phyloP scores from a whole-genome alignment of 2,329 filamentous ascomycete genomes.

The Cladophialophora psammophila region DNA sequence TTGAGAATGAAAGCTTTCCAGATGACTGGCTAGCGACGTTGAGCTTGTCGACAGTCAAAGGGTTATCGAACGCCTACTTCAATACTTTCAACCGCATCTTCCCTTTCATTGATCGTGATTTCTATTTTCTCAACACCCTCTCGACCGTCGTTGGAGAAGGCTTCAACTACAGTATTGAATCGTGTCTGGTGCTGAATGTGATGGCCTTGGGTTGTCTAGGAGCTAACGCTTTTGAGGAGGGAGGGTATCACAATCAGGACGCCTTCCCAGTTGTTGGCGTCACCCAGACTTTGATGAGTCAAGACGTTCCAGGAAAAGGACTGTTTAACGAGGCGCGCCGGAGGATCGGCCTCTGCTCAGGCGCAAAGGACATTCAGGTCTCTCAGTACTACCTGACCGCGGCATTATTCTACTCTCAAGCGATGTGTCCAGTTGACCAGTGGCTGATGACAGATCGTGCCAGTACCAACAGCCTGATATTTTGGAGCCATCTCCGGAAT shows the following conservation, averaged over 20 bases:
- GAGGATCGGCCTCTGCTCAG: conserved; percentile 60
- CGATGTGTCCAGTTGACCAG: conserved; percentile 60
- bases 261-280: conserved; percentile 49
- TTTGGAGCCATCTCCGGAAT: conserved; percentile 42
- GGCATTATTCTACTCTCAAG: conserved; percentile 61
- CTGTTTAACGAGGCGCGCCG: conserved; percentile 64
- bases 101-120: conserved; percentile 60
- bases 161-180: conserved; percentile 56
- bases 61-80: conserved; percentile 60
- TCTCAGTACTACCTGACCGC: conserved; percentile 61
- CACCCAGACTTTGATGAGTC: conserved; percentile 44
- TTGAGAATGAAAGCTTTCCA: too few relatives aligned
- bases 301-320: too few relatives aligned
- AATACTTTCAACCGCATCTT: conserved; percentile 60
- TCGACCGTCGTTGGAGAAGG: conserved; percentile 2
- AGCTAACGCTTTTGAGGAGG: conserved; percentile 57
- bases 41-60: conserved; percentile 57
- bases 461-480: conserved; percentile 56
- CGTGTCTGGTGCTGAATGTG: conserved; percentile 58
- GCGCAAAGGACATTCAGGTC: conserved; percentile 57
- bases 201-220: conserved; percentile 60
- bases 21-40: conserved; percentile 54
- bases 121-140: conserved; percentile 59
- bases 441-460: conserved; percentile 62
- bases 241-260: conserved; percentile 48